phyloP scores from a whole-genome alignment of 306 rosid genomes.

The Hippophae gyantsensis region DNA sequence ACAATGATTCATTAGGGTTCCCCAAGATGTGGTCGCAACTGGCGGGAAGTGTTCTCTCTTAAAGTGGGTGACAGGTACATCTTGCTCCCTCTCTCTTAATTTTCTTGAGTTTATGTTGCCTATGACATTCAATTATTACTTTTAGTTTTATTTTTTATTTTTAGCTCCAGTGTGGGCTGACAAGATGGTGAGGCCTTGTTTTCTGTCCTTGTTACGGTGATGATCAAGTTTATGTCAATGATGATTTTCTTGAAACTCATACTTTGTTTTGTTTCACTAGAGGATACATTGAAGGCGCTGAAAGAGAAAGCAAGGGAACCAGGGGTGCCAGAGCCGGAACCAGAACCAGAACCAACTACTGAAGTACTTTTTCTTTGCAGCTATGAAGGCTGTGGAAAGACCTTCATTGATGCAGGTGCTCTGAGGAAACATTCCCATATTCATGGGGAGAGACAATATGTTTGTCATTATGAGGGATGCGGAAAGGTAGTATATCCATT shows the following conservation, averaged over 20 bases:
- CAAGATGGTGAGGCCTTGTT: too few species aligned
- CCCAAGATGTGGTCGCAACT: constrained; percentile 92
- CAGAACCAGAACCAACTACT: constrained; percentile 94
- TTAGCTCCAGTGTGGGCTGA: too few species aligned
- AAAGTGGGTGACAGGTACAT: constrained; percentile 84
- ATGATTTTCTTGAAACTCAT: constrained; percentile 1
- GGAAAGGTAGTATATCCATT: constrained; percentile 57
- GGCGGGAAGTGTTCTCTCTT: constrained; percentile 79
- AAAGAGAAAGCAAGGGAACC: constrained; percentile 65
- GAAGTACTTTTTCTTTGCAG: constrained; percentile 98
- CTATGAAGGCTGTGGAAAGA: constrained; percentile 90
- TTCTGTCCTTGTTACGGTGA: background rate
- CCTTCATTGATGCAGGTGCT: constrained; percentile 95
- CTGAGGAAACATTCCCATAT: constrained; percentile 96
- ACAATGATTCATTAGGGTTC: constrained; percentile 49
- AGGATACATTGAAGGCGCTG: constrained; percentile 56
- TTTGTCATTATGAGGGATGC: constrained; percentile 83
- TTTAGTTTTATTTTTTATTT: too few species aligned
- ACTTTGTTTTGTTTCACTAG: constrained; percentile 32
- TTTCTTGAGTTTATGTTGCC: too few species aligned
- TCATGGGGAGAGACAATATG: constrained; percentile 90
- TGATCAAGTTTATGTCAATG: background rate
- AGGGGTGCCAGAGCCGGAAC: constrained; percentile 71
- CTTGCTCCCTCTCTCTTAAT: constrained; percentile 1
- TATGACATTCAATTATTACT: too few species aligned